These are phyloP conservation scores for Pseudofabraea citricarpa DNA, from an alignment of 2,329 filamentous ascomycete genomes.

Conservation along the genomic window DNA sequence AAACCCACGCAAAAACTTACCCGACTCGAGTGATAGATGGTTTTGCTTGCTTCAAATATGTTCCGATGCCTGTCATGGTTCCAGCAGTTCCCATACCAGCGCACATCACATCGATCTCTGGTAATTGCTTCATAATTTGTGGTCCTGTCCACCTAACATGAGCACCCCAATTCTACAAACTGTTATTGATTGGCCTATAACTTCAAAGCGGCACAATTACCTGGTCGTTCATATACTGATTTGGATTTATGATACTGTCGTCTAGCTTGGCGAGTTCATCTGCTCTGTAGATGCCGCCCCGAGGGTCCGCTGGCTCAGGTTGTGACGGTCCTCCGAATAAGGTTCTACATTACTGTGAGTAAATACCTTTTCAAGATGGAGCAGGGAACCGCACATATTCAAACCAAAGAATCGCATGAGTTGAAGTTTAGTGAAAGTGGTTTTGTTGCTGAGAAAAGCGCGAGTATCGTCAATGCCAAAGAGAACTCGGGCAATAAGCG, in stretches of 20 bases:
- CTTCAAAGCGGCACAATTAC: neutral
- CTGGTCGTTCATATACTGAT: conserved; percentile 50
- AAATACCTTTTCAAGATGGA: neutral
- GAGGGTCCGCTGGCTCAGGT: conserved; percentile 46
- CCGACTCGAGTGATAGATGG: conserved; percentile 25
- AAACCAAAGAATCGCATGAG: conserved; percentile 57
- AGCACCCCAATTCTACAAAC: conserved; percentile 43
- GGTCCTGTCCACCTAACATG: conserved; percentile 56
- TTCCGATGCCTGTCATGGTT: conserved; percentile 35
- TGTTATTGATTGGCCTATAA: neutral
- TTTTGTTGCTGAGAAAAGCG: conserved; percentile 57
- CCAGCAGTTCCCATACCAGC: conserved; percentile 53
- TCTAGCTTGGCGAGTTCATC: conserved; percentile 36
- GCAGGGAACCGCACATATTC: conserved; percentile 35
- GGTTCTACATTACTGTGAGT: conserved; percentile 30
- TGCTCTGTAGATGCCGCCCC: conserved; percentile 48
- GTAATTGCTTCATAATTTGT: conserved; percentile 51
- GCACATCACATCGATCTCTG: conserved; percentile 51
- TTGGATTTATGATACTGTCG: conserved; percentile 43
- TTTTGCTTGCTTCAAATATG: conserved; percentile 35
- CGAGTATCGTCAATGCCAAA: conserved; percentile 46
- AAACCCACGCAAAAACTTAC: conserved; percentile 5
- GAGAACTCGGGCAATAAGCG: conserved; percentile 46
- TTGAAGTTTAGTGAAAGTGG: conserved; percentile 44
- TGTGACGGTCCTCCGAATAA: conserved; percentile 56